Conservation (phyloP, 441 rosid genomes). For the Arabidopsis hybrid region DNA sequence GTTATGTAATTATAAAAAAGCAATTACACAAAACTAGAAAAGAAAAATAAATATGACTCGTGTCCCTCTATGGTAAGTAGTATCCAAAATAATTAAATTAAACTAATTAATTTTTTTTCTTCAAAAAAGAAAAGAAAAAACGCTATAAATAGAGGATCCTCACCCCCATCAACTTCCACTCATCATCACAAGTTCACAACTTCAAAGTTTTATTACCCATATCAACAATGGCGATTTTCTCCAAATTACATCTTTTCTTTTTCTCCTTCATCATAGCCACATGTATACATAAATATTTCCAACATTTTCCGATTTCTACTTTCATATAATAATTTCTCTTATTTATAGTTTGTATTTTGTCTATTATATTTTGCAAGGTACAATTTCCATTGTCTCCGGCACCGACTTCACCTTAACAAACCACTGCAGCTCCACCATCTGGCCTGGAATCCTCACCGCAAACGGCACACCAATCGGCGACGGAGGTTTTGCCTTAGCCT, state of each 20-base stretch:
- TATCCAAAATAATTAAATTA: background rate
- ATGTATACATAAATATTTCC: conserved; percentile 10
- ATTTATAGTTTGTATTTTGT: too few species aligned
- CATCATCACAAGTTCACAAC: conserved; percentile 22
- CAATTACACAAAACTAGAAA: too few species aligned
- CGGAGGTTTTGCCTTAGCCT: conserved; percentile 39
- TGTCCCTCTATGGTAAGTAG: too few species aligned
- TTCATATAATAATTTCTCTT: background rate
- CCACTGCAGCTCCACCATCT: conserved; percentile 40
- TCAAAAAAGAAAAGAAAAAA: too few species aligned
- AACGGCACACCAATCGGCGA: conserved; percentile 32
- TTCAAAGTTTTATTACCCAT: background rate
- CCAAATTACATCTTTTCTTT: conserved; percentile 20
- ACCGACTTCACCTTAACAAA: conserved; percentile 42
- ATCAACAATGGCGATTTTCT: conserved; percentile 35
- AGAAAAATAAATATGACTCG: too few species aligned
- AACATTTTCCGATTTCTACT: background rate
- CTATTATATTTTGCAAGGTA: conserved; percentile 8
- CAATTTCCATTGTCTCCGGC: conserved; percentile 31
- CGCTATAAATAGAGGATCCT: conserved; percentile 29
- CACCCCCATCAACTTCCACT: background rate
- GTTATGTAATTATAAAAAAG: too few species aligned
- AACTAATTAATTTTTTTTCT: too few species aligned
- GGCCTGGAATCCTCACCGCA: conserved; percentile 49
- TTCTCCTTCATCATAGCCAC: conserved; percentile 36